phyloP scores from a whole-genome alignment of 2,329 filamentous ascomycete species.

The Pestalotiopsis sp. region DNA sequence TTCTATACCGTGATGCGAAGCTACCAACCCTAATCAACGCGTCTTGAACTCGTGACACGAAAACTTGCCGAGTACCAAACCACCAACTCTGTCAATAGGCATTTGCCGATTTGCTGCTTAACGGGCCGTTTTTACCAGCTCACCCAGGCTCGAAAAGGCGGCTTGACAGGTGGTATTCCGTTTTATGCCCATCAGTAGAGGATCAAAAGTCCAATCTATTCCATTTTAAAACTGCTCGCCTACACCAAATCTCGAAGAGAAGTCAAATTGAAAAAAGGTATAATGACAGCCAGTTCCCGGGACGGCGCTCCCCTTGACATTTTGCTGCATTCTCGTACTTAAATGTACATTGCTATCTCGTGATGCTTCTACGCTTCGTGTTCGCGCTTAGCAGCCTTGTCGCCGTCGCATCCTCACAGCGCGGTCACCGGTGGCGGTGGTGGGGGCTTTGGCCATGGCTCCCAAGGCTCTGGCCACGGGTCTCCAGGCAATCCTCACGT shows the following conservation, averaged over 20 bases:
- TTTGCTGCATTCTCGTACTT: background rate
- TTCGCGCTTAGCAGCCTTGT: background rate
- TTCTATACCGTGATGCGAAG: background rate
- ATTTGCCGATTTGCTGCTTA: background rate
- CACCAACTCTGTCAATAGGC: background rate
- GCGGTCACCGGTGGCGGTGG: background rate
- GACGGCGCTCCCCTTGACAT: background rate
- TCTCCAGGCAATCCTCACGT: background rate
- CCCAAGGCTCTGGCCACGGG: background rate
- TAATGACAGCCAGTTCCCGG: background rate
- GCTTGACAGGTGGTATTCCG: background rate
- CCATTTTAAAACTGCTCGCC: background rate
- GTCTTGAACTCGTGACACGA: background rate
- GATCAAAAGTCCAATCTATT: background rate
- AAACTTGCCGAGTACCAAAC: background rate
- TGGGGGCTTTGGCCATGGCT: conserved; percentile 14
- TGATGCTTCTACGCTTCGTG: background rate
- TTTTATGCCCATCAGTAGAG: background rate
- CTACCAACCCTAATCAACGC: background rate
- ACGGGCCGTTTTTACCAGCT: background rate
- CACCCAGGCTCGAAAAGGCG: background rate
- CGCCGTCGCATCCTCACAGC: background rate
- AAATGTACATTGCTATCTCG: background rate
- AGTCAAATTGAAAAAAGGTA: background rate
- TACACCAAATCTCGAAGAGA: background rate